Evolutionary conservation across 495 filamentous ascomycete genomes (phyloP), one percentile per base, ranked within the genome.

Genomic region (Diplogelasinospora grovesii): DNA sequence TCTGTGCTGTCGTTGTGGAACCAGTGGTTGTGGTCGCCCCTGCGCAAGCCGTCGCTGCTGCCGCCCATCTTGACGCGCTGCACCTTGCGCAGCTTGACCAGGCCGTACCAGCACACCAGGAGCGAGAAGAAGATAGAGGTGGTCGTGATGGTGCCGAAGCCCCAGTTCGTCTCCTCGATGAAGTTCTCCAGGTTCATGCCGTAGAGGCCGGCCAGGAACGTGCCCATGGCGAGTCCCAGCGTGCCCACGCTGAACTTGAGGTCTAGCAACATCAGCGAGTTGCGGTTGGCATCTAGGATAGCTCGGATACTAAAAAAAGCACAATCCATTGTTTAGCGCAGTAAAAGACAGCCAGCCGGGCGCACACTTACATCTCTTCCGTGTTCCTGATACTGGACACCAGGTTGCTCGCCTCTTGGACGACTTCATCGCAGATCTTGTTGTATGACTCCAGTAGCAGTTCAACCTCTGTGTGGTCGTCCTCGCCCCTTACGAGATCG

Each of bases 141-240:
- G 10, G 62, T 69, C 3, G 80, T 85, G 46, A 97, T 80, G 29
- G 74, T 78, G 20, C 71, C 68, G 60, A 98, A 96, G 8, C 89
- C 92, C 53, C 89, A 70, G 60, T 87, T 79, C n/a, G 85, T 86
- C 61, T 97, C 92, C 68, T 98, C 92, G 48, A 97, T 82, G 62
- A 97, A 98, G 63, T 97, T 97, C 57, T 95, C 93, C 47, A 98
- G 70, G 65, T 98, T 98, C 89, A 96, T 96, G 50, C 92, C 92
- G 70, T 97, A 97, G 9, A 97, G 79, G n/a, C 86, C 88, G 20
- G 92, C 92, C 56, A 95, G 77, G 54, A 97, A 88, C 35, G 93
- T 94, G 22, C 92, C 92, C 50, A 87, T 83, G 41, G 85, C 89
- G 22, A 98, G 77, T 2, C 88, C 88, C 8, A 98, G 75, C 3